These are phyloP conservation scores for Neurospora cerealis DNA, from an alignment of 495 filamentous ascomycete genomes.

Conservation along the genomic window DNA sequence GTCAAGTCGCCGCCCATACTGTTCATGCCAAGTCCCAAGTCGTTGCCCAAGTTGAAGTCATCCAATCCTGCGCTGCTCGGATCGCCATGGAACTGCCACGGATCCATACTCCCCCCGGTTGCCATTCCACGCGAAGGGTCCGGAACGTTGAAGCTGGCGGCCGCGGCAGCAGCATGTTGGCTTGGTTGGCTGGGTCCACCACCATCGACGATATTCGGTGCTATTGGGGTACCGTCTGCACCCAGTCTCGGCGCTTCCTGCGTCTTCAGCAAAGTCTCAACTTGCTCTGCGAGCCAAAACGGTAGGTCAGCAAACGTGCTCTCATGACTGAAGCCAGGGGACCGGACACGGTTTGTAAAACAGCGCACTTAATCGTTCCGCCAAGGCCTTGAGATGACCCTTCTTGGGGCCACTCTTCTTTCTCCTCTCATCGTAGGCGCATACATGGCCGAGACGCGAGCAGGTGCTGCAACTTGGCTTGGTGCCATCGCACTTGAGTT, in stretches of 20 bases:
- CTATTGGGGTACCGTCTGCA: slow-evolving; percentile 22
- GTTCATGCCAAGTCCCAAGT: slow-evolving; percentile 31
- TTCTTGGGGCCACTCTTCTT: slow-evolving; percentile 97
- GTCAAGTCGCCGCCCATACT: slow-evolving; percentile 36
- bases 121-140: slow-evolving; percentile 36
- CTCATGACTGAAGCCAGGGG: not conserved
- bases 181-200: slow-evolving; percentile 14
- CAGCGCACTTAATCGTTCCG: slow-evolving; percentile 78
- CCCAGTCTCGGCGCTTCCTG: slow-evolving; percentile 39
- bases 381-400: slow-evolving; percentile 95
- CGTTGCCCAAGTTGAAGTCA: slow-evolving; percentile 40
- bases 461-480: slow-evolving; percentile 91
- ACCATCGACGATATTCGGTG: slow-evolving; percentile 22
- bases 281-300: slow-evolving; percentile 57
- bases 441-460: slow-evolving; percentile 76
- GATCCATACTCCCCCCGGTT: slow-evolving; percentile 36
- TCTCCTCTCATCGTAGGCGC: slow-evolving; percentile 90
- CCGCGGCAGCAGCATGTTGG: slow-evolving; percentile 21
- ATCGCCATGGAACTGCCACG: slow-evolving; percentile 42
- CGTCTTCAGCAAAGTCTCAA: slow-evolving; percentile 82
- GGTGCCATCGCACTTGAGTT: slow-evolving; percentile 69
- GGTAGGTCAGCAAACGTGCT: not conserved
- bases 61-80: slow-evolving; percentile 35
- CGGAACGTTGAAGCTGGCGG: slow-evolving; percentile 34
- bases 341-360: slow-evolving; percentile 6